Evolutionary conservation across 208 protist species (phyloP), one percentile per base, ranked within the genome.

Genomic region (Trypanosomatidae sp.): DNA sequence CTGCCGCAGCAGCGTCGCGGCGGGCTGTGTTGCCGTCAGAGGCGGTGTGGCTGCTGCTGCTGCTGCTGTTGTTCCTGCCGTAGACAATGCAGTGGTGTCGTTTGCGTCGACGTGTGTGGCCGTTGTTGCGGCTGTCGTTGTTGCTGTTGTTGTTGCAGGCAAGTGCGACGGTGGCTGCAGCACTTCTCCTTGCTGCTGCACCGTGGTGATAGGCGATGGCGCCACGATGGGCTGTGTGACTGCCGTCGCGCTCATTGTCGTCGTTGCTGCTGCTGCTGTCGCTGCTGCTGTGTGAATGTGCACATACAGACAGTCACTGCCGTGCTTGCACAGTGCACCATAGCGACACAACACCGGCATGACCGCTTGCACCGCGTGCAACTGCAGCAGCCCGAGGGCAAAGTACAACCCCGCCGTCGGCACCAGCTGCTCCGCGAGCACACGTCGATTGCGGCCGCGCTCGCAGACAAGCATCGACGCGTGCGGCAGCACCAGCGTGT

Each of bases 341-440:
- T 84, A 86, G 38, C 77, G 75, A 33, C 83, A 92, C 26, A 88
- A 40, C n/a, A 63, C 71, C 1, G 78, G 78, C 30, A 87, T 66
- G 4, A 81, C 78, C 4, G 75, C 74, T 1, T 67, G 58, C 10
- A 86, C 43, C n/a, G 66, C 62, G 15, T 69, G 47, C 5, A 70
- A 54, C 13, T 66, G 41, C 40, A 73, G 55, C 7, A 92, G 51
- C 10, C 72, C 83, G 40, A 80, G 62, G 1, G 70, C 56, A 33
- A 86, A 80, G 48, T 72, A 82, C 58, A 81, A 88, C 2, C 83
- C 83, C 3, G 83, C 83, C 0, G 78, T 92, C 0, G 74, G 71
- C 25, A 35, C 8, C 26, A 88, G 70, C 6, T 82, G 53, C 4
- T 51, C 51, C 10, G 45, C 43, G 28, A 33, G 16, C 18, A 82